Conservation (phyloP, 2,329 filamentous ascomycete species). For the Hypoxylon sp. region DNA sequence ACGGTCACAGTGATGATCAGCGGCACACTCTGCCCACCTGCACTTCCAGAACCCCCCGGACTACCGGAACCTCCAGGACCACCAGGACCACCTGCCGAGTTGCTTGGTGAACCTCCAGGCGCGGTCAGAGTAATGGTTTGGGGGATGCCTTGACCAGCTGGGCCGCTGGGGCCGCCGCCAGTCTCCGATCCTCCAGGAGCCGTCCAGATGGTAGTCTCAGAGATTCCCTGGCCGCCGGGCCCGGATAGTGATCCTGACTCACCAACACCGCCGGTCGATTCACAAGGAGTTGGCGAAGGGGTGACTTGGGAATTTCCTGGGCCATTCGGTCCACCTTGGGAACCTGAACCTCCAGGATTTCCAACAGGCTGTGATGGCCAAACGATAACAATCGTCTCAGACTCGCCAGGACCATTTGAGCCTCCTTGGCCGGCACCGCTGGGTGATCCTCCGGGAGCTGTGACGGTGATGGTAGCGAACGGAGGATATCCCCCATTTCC, state of each 20-base stretch:
- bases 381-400: slow-evolving; percentile 26
- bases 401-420: slow-evolving; percentile 23
- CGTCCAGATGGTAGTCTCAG: slow-evolving; percentile 26
- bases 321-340: slow-evolving; percentile 22
- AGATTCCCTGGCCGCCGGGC: slow-evolving; percentile 31
- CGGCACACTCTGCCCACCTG: slow-evolving; percentile 17
- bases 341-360: slow-evolving; percentile 22
- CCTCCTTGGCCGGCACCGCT: slow-evolving; percentile 26
- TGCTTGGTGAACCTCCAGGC: slow-evolving; percentile 25
- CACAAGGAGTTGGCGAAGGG: slow-evolving; percentile 25
- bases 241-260: slow-evolving; percentile 25
- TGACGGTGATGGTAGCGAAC: slow-evolving; percentile 41
- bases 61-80: slow-evolving; percentile 14
- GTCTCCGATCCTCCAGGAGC: slow-evolving; percentile 14
- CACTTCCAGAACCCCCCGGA: slow-evolving; percentile 11
- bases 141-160: slow-evolving; percentile 28
- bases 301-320: slow-evolving; percentile 12
- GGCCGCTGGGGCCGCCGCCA: slow-evolving; percentile 21
- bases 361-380: slow-evolving; percentile 22
- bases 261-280: slow-evolving; percentile 21
- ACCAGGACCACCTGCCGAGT: slow-evolving; percentile 17
- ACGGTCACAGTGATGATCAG: slow-evolving; percentile 30
- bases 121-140: slow-evolving; percentile 32
- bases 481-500: slow-evolving; percentile 29
- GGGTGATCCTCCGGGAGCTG: slow-evolving; percentile 34